phyloP scores from a whole-genome alignment of 2,329 filamentous ascomycete species.

The Neurospora crassa region DNA sequence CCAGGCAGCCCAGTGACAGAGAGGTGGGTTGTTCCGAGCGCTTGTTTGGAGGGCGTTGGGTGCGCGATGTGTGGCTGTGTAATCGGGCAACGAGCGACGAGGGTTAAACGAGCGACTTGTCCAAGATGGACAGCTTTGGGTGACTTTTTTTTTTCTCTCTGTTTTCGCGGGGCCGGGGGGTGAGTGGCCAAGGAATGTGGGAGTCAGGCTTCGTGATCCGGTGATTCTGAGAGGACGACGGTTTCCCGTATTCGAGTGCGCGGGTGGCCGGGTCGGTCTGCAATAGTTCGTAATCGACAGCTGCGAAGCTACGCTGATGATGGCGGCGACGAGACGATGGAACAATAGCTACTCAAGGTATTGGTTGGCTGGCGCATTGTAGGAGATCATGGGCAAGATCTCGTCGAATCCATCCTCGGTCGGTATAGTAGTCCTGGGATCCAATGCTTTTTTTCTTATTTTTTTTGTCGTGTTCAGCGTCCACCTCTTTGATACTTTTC shows the following conservation, averaged over 20 bases:
- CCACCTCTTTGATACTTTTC: neutral
- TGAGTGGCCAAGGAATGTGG: neutral
- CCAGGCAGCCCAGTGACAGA: neutral
- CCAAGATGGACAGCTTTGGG: neutral
- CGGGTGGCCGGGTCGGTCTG: neutral
- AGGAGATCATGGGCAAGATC: neutral
- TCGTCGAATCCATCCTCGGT: neutral
- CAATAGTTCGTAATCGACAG: neutral
- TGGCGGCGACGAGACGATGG: neutral
- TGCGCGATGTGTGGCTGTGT: neutral
- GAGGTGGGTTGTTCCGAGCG: neutral
- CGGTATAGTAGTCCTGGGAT: neutral
- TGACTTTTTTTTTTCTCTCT: neutral
- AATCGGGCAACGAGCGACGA: neutral
- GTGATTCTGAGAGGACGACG: neutral
- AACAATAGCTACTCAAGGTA: neutral
- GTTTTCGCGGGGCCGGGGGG: neutral
- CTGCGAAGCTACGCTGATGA: neutral
- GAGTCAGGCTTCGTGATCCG: neutral
- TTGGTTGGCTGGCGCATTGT: neutral
- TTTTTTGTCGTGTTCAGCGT: neutral
- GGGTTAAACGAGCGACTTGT: neutral
- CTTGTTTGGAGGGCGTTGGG: neutral
- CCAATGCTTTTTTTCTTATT: neutral
- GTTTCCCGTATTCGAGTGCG: neutral